Evolutionary conservation across 192 early-diverging fungal genomes (phyloP).

Genomic region (Podila clonocystis): DNA sequence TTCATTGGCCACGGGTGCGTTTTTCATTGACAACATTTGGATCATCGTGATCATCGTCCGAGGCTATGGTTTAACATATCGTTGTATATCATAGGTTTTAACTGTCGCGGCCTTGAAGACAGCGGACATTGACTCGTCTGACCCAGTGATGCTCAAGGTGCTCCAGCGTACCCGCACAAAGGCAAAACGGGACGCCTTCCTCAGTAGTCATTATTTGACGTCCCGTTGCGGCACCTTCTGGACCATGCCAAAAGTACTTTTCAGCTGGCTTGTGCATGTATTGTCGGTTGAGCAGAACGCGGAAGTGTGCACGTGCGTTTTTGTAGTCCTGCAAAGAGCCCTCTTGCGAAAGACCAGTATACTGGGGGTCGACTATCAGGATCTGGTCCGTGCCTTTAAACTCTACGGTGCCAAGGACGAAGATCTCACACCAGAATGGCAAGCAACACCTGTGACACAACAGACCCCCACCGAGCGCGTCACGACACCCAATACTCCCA

Average conservation of each 20-base stretch:
- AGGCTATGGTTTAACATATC: no score
- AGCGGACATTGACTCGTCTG: background rate
- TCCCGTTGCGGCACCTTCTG: slow-evolving; percentile 24
- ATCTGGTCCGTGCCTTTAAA: slow-evolving; percentile 17
- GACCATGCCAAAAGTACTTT: slow-evolving; percentile 36
- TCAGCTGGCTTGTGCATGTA: slow-evolving; percentile 37
- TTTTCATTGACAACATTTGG: background rate
- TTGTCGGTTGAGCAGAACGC: slow-evolving; percentile 22
- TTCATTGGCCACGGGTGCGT: slow-evolving; percentile 37
- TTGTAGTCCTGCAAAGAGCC: slow-evolving; percentile 18
- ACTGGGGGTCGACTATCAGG: slow-evolving; percentile 29
- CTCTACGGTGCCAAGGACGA: slow-evolving; percentile 33
- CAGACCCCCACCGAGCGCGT: slow-evolving; percentile 11
- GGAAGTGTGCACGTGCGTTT: slow-evolving; percentile 10
- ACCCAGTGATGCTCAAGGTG: slow-evolving; percentile 23
- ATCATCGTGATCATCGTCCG: background rate
- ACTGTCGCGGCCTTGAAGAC: slow-evolving; percentile 3
- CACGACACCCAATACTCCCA: slow-evolving; percentile 10
- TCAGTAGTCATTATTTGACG: slow-evolving; percentile 17
- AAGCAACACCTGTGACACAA: slow-evolving; percentile 18
- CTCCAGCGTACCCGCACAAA: slow-evolving; percentile 17
- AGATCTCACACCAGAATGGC: slow-evolving; percentile 20
- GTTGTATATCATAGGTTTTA: background rate
- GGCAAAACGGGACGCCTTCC: slow-evolving; percentile 8
- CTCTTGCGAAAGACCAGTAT: slow-evolving; percentile 19